These are phyloP conservation scores for Rhodotorula sp. DNA, from an alignment of 1,284 basidiomycete genomes.

Conservation along the genomic window DNA sequence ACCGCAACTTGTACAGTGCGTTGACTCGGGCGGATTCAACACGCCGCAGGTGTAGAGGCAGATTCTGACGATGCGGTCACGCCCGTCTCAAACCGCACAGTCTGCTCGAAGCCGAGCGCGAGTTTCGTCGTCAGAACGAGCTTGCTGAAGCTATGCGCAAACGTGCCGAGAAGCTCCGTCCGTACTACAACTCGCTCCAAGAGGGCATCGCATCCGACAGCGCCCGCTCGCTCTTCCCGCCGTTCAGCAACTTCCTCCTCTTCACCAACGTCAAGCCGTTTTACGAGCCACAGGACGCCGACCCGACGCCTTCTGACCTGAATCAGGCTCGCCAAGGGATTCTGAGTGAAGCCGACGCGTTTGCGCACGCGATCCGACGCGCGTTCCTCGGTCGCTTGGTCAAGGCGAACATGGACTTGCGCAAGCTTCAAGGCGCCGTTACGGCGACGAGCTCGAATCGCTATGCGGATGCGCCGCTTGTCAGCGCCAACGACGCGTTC, in stretches of 20 bases:
- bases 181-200: slow-evolving; percentile 14
- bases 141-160: slow-evolving; percentile 2
- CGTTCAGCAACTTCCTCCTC: slow-evolving; percentile 17
- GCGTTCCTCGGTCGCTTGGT: slow-evolving; percentile 1
- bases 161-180: slow-evolving; percentile 1
- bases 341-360: background rate
- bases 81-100: no score
- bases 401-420: slow-evolving; percentile 4
- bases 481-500: background rate
- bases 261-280: slow-evolving; percentile 10
- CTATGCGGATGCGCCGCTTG: background rate
- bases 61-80: no score
- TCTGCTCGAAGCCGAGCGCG: slow-evolving; percentile 8
- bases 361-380: background rate
- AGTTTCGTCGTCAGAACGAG: background rate
- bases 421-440: background rate
- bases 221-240: slow-evolving; percentile 16
- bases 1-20: slow-evolving; percentile 3
- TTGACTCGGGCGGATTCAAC: no score
- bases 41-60: no score
- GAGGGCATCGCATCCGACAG: slow-evolving; percentile 4
- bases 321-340: background rate
- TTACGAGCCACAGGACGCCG: slow-evolving; percentile 9
- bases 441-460: background rate
- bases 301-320: background rate